A percentile compares a stretch with the other conserved stretches of the same genome.
Evolutionary conservation across 768 basidiomycete species (phyloP).

Genomic region (Trametes villosa): DNA sequence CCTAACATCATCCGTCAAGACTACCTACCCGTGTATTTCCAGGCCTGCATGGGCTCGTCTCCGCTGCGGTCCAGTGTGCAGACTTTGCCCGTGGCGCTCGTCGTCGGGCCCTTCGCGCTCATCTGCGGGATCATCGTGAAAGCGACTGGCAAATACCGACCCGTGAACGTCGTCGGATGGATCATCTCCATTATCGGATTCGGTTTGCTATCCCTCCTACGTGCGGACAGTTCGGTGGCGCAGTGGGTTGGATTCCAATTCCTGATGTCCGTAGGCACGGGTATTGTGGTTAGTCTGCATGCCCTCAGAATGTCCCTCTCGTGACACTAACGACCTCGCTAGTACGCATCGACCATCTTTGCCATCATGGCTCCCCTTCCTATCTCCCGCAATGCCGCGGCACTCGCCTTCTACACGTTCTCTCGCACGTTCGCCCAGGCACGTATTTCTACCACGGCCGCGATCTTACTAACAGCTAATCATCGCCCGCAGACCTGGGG

Average conservation of each 20-base stretch:
- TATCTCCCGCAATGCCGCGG: constrained; percentile 36
- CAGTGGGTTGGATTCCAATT: constrained; percentile 38
- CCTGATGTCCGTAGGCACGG: constrained; percentile 23
- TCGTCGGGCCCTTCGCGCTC: constrained; percentile 36
- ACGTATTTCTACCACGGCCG: not conserved
- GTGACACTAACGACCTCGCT: not conserved
- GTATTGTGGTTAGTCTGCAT: constrained; percentile 24
- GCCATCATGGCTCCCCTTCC: constrained; percentile 35
- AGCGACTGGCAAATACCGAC: constrained; percentile 32
- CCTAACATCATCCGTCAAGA: constrained; percentile 29
- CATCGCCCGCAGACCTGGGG: constrained; percentile 49
- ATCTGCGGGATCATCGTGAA: constrained; percentile 32
- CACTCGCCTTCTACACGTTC: constrained; percentile 39
- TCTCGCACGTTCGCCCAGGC: constrained; percentile 30
- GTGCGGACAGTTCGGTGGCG: constrained; percentile 25
- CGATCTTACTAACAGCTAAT: not conserved
- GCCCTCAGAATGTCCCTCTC: too few species aligned
- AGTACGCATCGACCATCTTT: constrained; percentile 27
- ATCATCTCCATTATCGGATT: constrained; percentile 40
- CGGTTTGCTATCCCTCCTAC: constrained; percentile 37
- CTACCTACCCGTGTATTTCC: constrained; percentile 49
- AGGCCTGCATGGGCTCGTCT: constrained; percentile 42
- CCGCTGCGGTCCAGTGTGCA: constrained; percentile 36
- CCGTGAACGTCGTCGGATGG: constrained; percentile 42
- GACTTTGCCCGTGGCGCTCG: constrained; percentile 29